Evolutionary conservation across 306 rosid genomes (phyloP).

Genomic region (Cucurbita moschata): DNA sequence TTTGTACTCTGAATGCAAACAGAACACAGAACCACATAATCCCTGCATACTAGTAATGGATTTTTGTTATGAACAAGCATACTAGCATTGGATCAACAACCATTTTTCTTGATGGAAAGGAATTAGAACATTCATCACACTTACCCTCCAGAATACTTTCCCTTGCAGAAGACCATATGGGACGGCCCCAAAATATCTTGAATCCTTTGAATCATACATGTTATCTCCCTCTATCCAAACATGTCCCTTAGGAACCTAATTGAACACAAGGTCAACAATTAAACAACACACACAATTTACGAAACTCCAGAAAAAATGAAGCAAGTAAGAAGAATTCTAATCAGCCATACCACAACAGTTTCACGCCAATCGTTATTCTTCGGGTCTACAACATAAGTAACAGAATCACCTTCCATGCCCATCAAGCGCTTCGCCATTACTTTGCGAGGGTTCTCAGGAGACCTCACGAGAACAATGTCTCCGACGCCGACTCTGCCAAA

Average conservation of each 20-base stretch:
- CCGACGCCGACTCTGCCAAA: conserved; percentile 31
- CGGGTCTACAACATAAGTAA: conserved; percentile 40
- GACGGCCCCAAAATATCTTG: conserved; percentile 59
- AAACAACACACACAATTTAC: neutral
- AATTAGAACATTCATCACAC: conserved; percentile 11
- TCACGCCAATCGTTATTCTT: conserved; percentile 22
- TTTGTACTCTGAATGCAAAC: neutral
- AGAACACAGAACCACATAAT: neutral
- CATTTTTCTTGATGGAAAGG: neutral
- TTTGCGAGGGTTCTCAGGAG: conserved; percentile 37
- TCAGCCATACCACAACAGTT: conserved; percentile 44
- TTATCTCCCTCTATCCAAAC: conserved; percentile 79
- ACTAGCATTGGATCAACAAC: neutral
- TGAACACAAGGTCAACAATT: neutral
- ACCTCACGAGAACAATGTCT: conserved; percentile 40
- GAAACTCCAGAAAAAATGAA: neutral
- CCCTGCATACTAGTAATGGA: neutral
- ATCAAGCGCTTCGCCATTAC: conserved; percentile 38
- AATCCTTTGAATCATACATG: conserved; percentile 31
- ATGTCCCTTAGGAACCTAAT: conserved; percentile 62
- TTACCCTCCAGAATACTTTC: conserved; percentile 55
- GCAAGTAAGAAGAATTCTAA: neutral
- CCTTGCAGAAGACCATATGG: conserved; percentile 54
- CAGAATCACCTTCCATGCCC: conserved; percentile 60
- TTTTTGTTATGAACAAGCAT: neutral